These are phyloP conservation scores for Curvularia sp. DNA, from an alignment of 2,329 filamentous ascomycete species.

Conservation along the genomic window DNA sequence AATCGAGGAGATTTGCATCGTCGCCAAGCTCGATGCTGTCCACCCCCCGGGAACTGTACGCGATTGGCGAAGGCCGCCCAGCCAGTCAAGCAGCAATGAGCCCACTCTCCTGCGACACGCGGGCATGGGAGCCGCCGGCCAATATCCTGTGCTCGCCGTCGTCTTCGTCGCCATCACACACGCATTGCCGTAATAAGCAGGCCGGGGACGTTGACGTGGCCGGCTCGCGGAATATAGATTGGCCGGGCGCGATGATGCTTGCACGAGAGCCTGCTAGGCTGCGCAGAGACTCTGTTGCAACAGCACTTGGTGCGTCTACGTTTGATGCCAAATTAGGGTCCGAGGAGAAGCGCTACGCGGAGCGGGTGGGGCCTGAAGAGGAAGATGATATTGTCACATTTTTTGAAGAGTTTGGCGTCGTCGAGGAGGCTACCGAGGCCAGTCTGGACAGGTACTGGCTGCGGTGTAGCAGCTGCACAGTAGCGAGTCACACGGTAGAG, in stretches of 20 bases:
- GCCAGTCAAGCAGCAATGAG: constrained; percentile 18
- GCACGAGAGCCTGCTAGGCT: constrained; percentile 39
- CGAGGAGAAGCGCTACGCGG: constrained; percentile 31
- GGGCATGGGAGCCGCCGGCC: constrained; percentile 6
- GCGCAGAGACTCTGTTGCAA: constrained; percentile 53
- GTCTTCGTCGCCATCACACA: constrained; percentile 25
- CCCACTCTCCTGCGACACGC: too few relatives aligned
- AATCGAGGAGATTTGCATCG: constrained; percentile 23
- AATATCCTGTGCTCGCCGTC: constrained; percentile 15
- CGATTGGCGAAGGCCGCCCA: constrained; percentile 14
- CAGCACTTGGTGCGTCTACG: constrained; percentile 49
- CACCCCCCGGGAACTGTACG: constrained; percentile 45
- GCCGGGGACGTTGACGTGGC: constrained; percentile 7
- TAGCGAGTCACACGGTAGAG: background rate
- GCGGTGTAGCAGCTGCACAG: constrained; percentile 5
- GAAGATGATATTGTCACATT: constrained; percentile 51
- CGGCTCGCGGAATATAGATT: constrained; percentile 40
- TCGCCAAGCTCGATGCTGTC: constrained; percentile 40
- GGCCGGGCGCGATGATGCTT: constrained; percentile 54
- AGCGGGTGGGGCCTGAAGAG: constrained; percentile 35
- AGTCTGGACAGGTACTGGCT: constrained; percentile 47
- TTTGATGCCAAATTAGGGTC: constrained; percentile 32
- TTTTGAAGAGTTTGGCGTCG: constrained; percentile 52
- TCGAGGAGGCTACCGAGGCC: constrained; percentile 35
- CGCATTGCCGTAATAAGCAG: constrained; percentile 2